phyloP scores from a whole-genome alignment of 148 eudicot species.

The Vaccinium corymbosum region DNA sequence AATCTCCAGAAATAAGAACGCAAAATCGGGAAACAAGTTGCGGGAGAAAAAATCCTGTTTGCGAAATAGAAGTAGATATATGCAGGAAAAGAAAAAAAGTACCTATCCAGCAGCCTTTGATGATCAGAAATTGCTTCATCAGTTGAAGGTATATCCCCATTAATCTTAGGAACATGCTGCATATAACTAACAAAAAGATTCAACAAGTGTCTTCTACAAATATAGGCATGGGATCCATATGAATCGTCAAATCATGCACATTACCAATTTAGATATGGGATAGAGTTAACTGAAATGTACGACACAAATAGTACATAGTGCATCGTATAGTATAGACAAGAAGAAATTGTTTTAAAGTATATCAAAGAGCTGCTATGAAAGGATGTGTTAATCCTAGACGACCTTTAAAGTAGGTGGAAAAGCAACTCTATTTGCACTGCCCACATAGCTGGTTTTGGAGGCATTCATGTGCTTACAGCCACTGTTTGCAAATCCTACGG shows the following conservation, averaged over 20 bases:
- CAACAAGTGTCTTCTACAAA: not conserved
- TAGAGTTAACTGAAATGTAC: not conserved
- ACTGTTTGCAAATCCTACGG: not conserved
- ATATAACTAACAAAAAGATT: conserved; percentile 17
- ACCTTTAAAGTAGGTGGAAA: not conserved
- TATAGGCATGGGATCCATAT: not conserved
- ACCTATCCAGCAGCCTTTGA: conserved; percentile 90
- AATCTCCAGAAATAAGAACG: not conserved
- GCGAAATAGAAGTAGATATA: not conserved
- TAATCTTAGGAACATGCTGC: conserved; percentile 94
- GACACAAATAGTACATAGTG: not conserved
- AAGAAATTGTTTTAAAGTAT: not conserved
- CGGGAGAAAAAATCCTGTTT: not conserved
- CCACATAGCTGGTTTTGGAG: not conserved
- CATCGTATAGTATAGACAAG: not conserved
- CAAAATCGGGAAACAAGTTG: not conserved
- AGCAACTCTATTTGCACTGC: not conserved
- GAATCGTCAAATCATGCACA: not conserved
- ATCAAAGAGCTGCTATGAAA: not conserved
- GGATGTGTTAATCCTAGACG: conserved; percentile 4
- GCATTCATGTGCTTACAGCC: not conserved
- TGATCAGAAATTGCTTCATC: conserved; percentile 94
- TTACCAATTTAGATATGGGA: not conserved
- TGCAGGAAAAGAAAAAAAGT: conserved; percentile 16
- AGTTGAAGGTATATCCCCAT: conserved; percentile 92